Conservation (phyloP, 1,284 basidiomycete genomes). For the Cronartium quercuum region DNA sequence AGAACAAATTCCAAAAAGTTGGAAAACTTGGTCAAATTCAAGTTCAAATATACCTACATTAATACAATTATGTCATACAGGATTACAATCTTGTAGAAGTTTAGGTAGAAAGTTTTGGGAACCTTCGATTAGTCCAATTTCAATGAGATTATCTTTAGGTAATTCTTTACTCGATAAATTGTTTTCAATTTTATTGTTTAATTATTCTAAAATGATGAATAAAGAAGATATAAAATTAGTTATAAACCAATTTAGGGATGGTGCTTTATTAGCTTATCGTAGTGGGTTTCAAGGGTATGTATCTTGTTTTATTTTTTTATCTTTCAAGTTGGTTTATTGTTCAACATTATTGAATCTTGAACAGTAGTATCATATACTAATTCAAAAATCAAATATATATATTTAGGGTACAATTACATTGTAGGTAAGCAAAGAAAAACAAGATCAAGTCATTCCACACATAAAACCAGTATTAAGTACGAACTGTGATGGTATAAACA, state of each 20-base stretch:
- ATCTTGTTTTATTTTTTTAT: background rate
- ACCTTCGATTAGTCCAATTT: background rate
- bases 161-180: background rate
- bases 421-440: background rate
- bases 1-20: background rate
- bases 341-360: too few species aligned
- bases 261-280: conserved; percentile 10
- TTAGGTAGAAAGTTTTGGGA: conserved; percentile 4
- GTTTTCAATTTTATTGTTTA: background rate
- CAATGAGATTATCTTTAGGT: conserved; percentile 4
- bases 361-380: background rate
- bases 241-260: background rate
- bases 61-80: conserved; percentile 15
- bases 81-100: conserved; percentile 11
- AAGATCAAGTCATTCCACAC: background rate
- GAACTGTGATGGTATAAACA: too few species aligned
- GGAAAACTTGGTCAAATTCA: conserved; percentile 8
- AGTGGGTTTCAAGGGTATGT: conserved; percentile 19
- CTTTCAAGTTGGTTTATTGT: too few species aligned
- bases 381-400: background rate
- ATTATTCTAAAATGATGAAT: background rate
- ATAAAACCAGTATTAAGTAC: too few species aligned
- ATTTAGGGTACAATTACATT: conserved; percentile 18
- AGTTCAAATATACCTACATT: background rate
- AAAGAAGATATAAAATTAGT: conserved; percentile 1